phyloP scores from a whole-genome alignment of 2,329 filamentous ascomycete genomes.

The Clonostachys rosea region DNA sequence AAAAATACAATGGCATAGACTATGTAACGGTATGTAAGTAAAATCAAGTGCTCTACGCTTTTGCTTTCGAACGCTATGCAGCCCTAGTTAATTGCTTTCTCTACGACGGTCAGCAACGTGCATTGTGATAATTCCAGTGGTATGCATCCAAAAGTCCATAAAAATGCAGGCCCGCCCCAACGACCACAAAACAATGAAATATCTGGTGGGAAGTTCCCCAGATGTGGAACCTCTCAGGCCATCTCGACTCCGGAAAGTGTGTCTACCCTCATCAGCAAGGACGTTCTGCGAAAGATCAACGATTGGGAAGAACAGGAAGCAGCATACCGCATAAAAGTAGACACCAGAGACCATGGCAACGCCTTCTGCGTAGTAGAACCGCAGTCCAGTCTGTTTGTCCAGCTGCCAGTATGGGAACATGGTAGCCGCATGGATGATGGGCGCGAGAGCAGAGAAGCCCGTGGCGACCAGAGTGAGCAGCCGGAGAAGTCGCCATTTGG shows the following conservation, averaged over 20 bases:
- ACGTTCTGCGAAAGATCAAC: conserved; percentile 1
- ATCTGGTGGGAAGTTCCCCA: conserved; percentile 37
- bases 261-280: conserved; percentile 14
- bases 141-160: conserved; percentile 20
- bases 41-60: too few species aligned
- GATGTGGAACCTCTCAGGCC: conserved; percentile 34
- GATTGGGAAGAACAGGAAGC: too few species aligned
- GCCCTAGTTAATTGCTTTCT: too few species aligned
- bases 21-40: too few species aligned
- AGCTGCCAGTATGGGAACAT: conserved; percentile 30
- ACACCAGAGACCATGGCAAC: conserved; percentile 27
- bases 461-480: conserved; percentile 27
- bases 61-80: too few species aligned
- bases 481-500: conserved; percentile 24
- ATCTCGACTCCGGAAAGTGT: conserved; percentile 32
- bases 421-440: conserved; percentile 27
- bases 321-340: conserved; percentile 28
- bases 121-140: conserved; percentile 7
- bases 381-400: conserved; percentile 28
- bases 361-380: conserved; percentile 32
- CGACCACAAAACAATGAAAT: conserved; percentile 35
- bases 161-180: conserved; percentile 29
- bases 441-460: conserved; percentile 28
- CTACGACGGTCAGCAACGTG: background rate
- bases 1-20: too few species aligned